These are phyloP conservation scores for Liquidambar formosana DNA, from an alignment of 164 flowering plant genomes.

Conservation along the genomic window DNA sequence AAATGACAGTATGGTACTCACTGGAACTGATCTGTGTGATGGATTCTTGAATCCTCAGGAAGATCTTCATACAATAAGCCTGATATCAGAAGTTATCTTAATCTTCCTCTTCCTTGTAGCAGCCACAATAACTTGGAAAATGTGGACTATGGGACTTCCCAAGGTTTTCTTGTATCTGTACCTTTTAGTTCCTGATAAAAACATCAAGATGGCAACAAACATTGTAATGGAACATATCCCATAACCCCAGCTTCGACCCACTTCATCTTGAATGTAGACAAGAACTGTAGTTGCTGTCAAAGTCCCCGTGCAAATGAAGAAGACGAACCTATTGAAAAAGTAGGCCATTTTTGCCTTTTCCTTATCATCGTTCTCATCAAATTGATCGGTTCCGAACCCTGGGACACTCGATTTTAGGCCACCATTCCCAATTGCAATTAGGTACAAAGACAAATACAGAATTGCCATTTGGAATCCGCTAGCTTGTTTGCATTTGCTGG, in stretches of 20 bases:
- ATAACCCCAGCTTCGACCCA: constrained; percentile 78
- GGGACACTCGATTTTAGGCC: constrained; percentile 92
- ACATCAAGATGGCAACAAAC: constrained; percentile 56
- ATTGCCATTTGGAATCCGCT: constrained; percentile 69
- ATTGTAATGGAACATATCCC: constrained; percentile 68
- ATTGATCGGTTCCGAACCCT: constrained; percentile 89
- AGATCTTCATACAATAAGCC: constrained; percentile 48
- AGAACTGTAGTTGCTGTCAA: constrained; percentile 79
- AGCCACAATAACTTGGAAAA: constrained; percentile 61
- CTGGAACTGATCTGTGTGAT: constrained; percentile 66
- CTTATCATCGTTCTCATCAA: constrained; percentile 73
- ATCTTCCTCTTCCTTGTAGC: constrained; percentile 57
- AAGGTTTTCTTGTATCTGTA: constrained; percentile 67
- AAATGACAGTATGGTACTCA: constrained; percentile 15
- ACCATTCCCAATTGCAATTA: constrained; percentile 85
- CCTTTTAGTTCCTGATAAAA: constrained; percentile 58
- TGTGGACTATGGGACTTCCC: constrained; percentile 76
- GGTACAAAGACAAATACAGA: constrained; percentile 60
- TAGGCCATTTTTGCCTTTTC: constrained; percentile 73
- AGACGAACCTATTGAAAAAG: constrained; percentile 85
- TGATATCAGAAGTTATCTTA: constrained; percentile 35
- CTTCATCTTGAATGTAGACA: constrained; percentile 84
- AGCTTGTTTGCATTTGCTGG: constrained; percentile 49
- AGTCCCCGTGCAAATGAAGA: constrained; percentile 74
- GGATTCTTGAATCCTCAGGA: constrained; percentile 42